These are phyloP conservation scores for Pleoardoris graminearum DNA, from an alignment of 2,329 filamentous ascomycete species.

Conservation along the genomic window DNA sequence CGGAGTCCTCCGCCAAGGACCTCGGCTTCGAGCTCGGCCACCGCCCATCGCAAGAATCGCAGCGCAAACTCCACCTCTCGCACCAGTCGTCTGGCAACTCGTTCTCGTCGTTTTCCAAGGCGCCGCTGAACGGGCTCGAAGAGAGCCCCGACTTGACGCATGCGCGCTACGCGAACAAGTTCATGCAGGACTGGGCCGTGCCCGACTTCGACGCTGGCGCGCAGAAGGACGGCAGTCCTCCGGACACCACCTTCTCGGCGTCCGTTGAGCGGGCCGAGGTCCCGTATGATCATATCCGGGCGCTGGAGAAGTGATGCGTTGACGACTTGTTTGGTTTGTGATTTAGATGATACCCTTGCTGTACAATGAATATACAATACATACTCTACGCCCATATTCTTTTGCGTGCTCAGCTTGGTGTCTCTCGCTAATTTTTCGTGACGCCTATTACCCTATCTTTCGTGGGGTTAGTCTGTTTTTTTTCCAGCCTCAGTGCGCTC, in stretches of 20 bases:
- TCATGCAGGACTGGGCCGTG: conserved; percentile 18
- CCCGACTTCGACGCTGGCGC: conserved; percentile 18
- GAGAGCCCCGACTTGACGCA: conserved; percentile 1
- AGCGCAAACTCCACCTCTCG: conserved; percentile 21
- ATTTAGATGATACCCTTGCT: conserved; percentile 5
- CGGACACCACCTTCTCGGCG: conserved; percentile 14
- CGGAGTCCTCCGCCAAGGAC: conserved; percentile 18
- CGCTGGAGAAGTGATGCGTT: conserved; percentile 13
- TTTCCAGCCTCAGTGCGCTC: too few relatives aligned
- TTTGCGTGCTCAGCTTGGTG: neutral
- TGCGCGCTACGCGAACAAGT: conserved; percentile 18
- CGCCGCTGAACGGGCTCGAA: neutral
- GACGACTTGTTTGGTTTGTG: neutral
- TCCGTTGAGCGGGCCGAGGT: conserved; percentile 21
- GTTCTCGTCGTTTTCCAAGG: neutral
- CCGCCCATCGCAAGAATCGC: conserved; percentile 29
- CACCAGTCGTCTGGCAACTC: conserved; percentile 8
- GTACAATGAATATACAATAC: neutral
- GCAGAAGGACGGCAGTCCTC: neutral
- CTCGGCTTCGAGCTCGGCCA: conserved; percentile 15
- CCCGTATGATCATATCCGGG: conserved; percentile 22
- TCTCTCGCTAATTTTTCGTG: neutral
- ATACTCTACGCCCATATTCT: neutral
- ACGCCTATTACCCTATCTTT: too few relatives aligned
- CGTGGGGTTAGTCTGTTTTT: too few relatives aligned